Evolutionary conservation across 2,329 filamentous ascomycete species (phyloP).

Genomic region (Diaporthe longicolla): DNA sequence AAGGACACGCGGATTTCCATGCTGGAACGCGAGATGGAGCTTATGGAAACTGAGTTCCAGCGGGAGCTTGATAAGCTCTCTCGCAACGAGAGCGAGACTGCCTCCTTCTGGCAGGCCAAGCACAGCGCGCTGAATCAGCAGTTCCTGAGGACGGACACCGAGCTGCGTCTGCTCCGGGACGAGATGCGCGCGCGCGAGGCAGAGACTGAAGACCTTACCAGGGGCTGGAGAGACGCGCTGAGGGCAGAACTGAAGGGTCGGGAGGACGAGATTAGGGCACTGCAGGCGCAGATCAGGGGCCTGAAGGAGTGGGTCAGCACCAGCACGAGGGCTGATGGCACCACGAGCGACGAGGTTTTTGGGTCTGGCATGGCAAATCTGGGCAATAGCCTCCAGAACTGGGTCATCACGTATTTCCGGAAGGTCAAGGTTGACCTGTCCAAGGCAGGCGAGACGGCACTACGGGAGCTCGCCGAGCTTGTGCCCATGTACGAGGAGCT

Average conservation of each 20-base stretch:
- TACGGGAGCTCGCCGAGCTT: slow-evolving; percentile 61
- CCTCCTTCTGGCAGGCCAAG: slow-evolving; percentile 71
- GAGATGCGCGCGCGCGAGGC: slow-evolving; percentile 64
- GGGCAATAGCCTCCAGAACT: slow-evolving; percentile 79
- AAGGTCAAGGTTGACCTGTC: slow-evolving; percentile 70
- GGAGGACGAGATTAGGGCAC: slow-evolving; percentile 69
- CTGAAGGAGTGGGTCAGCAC: slow-evolving; percentile 81
- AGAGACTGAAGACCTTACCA: slow-evolving; percentile 62
- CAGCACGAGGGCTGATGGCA: slow-evolving; percentile 72
- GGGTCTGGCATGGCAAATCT: slow-evolving; percentile 72
- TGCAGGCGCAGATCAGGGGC: slow-evolving; percentile 73
- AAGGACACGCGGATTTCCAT: slow-evolving; percentile 67
- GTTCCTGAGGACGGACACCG: slow-evolving; percentile 65
- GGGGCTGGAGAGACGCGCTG: slow-evolving; percentile 63
- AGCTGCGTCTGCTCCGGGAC: slow-evolving; percentile 64
- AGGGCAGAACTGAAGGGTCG: slow-evolving; percentile 60
- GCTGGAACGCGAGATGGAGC: slow-evolving; percentile 66
- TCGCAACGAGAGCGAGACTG: slow-evolving; percentile 68
- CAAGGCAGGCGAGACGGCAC: slow-evolving; percentile 56
- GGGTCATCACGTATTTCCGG: slow-evolving; percentile 79
- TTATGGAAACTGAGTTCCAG: slow-evolving; percentile 68
- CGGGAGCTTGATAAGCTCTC: slow-evolving; percentile 67
- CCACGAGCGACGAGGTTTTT: slow-evolving; percentile 78
- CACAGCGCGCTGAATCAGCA: slow-evolving; percentile 67
- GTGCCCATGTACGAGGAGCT: slow-evolving; percentile 72